phyloP scores from a whole-genome alignment of 768 basidiomycete species.

The Collybia sordida region DNA sequence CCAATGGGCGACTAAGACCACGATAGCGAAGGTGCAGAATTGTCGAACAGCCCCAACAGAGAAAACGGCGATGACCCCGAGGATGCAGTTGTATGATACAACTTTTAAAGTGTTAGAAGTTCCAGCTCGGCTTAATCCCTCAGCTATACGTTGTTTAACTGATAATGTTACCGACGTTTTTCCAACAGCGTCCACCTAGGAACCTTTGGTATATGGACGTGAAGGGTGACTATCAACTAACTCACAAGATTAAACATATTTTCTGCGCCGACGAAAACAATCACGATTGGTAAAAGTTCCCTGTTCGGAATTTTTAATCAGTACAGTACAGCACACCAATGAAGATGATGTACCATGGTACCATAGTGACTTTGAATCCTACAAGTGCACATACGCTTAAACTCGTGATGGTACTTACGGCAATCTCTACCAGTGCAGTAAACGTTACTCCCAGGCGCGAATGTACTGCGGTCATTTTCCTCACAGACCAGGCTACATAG shows the following conservation, averaged over 20 bases:
- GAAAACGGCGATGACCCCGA: slow-evolving; percentile 74
- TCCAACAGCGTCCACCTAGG: slow-evolving; percentile 79
- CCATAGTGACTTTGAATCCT: slow-evolving; percentile 86
- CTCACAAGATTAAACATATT: slow-evolving; percentile 95
- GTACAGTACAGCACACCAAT: not conserved
- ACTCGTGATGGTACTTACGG: slow-evolving; percentile 91
- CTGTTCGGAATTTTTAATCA: slow-evolving; percentile 32
- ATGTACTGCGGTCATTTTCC: slow-evolving; percentile 82
- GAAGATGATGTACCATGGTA: slow-evolving; percentile 68
- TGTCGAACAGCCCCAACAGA: slow-evolving; percentile 83
- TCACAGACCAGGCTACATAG: slow-evolving; percentile 76
- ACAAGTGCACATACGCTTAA: slow-evolving; percentile 89
- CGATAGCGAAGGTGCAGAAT: slow-evolving; percentile 91
- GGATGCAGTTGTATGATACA: slow-evolving; percentile 78
- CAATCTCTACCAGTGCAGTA: slow-evolving; percentile 89
- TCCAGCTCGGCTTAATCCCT: slow-evolving; percentile 86
- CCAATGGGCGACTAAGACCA: slow-evolving; percentile 96
- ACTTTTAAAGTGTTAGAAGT: slow-evolving; percentile 93
- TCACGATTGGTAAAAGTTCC: slow-evolving; percentile 90
- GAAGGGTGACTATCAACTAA: slow-evolving; percentile 8
- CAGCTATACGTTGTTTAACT: slow-evolving; percentile 89
- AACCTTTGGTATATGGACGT: slow-evolving; percentile 22
- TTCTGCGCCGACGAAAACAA: slow-evolving; percentile 93
- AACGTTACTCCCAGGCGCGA: slow-evolving; percentile 89
- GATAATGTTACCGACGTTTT: slow-evolving; percentile 83